Base-by-base conservation (phyloP, 2,329 filamentous ascomycete species). In the Blastomyces percursus region DNA sequence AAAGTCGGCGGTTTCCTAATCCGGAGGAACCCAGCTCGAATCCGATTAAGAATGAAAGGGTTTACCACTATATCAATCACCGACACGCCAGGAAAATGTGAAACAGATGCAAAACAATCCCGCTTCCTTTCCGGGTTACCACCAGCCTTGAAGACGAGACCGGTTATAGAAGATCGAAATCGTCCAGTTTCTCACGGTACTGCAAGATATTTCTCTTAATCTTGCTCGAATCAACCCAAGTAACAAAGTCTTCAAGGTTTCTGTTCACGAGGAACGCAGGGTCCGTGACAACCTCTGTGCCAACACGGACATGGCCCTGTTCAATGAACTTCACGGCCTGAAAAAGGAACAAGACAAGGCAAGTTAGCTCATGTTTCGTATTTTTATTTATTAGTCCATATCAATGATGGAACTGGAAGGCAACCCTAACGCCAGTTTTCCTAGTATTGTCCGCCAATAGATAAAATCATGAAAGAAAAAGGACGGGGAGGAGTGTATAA, bases 201-300 rank as follows among this genome's bases (percentile, higher is more conserved):
- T 90, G 90, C 84, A 96, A 87, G 67, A 96, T 96, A 73, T 91
- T 94, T 73, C 89, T 84, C 87, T 96, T 96, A 75, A 97, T 92
- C 88, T 96, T 96, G 76, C 90, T 95, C 64, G 90, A 91, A 70
- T 95, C 90, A 11, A 93, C 88, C 93, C 93, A 97, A 0, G 93
- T 96, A 21, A 97, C 89, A 74, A 95, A 96, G 77, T 97, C 93
- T 77, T 97, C 93, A 83, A 96, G 90, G 65, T 86, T 89, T 67
- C 92, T 82, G 46, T 90, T 94, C 8, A 97, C 91, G 61, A 96
- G 76, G 71, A 91, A 96, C 0, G 91, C 92, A 35, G 91, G 86
- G 73, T 97, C 93, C 1, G 90, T 95, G 32, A 96, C 84, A 1
- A 92, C 89, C 72, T 96, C 91, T 0, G 91, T 92, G 14, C 93